Percentiles rank a stretch among this genome's conserved stretches.
Evolutionary conservation across 352 stramenopile species (phyloP).

Genomic region (Plasmopara viticola): DNA sequence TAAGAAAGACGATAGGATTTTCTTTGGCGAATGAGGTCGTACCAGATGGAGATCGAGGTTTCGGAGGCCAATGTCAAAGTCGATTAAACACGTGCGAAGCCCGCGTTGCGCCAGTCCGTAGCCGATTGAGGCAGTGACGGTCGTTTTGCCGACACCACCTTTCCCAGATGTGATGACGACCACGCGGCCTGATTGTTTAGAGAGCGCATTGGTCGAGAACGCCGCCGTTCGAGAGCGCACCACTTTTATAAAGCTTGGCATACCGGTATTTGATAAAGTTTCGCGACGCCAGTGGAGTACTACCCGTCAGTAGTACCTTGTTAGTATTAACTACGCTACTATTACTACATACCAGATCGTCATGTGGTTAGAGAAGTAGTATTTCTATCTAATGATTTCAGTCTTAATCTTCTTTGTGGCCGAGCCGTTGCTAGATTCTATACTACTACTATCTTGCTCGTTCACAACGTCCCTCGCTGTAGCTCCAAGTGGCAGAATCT

Average conservation of each 20-base stretch:
- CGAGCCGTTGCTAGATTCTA: slow-evolving; percentile 1
- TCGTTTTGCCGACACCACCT: slow-evolving; percentile 91
- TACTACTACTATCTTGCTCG: not conserved
- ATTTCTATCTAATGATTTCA: slow-evolving; percentile 1
- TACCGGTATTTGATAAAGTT: too few species aligned
- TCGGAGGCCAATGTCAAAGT: slow-evolving; percentile 92
- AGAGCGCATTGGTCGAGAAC: not conserved
- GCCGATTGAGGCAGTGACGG: slow-evolving; percentile 80
- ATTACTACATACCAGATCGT: too few species aligned
- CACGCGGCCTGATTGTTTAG: slow-evolving; percentile 45
- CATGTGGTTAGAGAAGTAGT: not conserved
- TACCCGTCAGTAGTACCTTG: too few species aligned
- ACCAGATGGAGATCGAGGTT: slow-evolving; percentile 90
- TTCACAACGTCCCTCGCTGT: not conserved
- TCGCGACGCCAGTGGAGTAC: too few species aligned
- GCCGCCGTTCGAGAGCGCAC: too few species aligned
- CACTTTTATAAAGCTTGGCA: too few species aligned
- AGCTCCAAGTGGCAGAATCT: slow-evolving; percentile 16
- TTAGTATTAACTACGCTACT: too few species aligned
- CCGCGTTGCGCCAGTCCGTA: slow-evolving; percentile 81
- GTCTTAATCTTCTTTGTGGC: slow-evolving; percentile 23
- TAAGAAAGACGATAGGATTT: slow-evolving; percentile 3
- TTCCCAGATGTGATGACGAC: slow-evolving; percentile 91
- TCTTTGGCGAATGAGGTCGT: slow-evolving; percentile 1
- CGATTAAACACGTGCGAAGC: slow-evolving; percentile 87